These are phyloP conservation scores for Kuraishia piskuri DNA, from an alignment of 805 yeast species.

Conservation along the genomic window DNA sequence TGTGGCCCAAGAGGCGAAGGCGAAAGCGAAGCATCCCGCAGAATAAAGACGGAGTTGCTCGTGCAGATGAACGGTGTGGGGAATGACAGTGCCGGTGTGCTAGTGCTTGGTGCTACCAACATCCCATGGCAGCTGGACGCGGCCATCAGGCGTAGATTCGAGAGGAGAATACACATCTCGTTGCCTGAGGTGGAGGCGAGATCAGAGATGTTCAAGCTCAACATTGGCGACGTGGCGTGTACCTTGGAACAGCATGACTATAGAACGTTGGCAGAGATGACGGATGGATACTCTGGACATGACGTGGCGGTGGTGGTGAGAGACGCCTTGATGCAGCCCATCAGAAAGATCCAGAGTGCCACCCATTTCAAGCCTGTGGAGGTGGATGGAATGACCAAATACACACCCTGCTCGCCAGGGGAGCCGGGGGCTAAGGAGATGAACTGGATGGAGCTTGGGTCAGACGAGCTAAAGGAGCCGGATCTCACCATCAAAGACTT, in stretches of 20 bases:
- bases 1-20: conserved; percentile 99
- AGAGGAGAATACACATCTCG: conserved; percentile 88
- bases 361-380: conserved; percentile 77
- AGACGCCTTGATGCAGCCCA: conserved; percentile 97
- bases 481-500: conserved; percentile 85
- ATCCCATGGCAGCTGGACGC: conserved; percentile 99
- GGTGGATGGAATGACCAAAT: conserved; percentile 34
- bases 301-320: conserved; percentile 95
- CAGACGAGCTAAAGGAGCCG: conserved; percentile 88
- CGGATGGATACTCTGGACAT: conserved; percentile 96
- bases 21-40: conserved; percentile 90
- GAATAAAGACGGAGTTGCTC: conserved; percentile 90
- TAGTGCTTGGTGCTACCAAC: conserved; percentile 95
- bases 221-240: conserved; percentile 88
- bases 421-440: conserved; percentile 76
- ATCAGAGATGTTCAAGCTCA: conserved; percentile 86
- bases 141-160: conserved; percentile 95
- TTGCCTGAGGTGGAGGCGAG: conserved; percentile 93
- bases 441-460: conserved; percentile 88
- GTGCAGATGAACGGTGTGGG: conserved; percentile 99
- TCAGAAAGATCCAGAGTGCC: conserved; percentile 89
- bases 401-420: conserved; percentile 98
- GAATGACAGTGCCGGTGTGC: conserved; percentile 83
- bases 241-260: conserved; percentile 65
- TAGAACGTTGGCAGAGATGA: conserved; percentile 77